Evolutionary conservation across 768 basidiomycete species (phyloP), one percentile per base, ranked within the genome.

Genomic region (Agaricus blazei): DNA sequence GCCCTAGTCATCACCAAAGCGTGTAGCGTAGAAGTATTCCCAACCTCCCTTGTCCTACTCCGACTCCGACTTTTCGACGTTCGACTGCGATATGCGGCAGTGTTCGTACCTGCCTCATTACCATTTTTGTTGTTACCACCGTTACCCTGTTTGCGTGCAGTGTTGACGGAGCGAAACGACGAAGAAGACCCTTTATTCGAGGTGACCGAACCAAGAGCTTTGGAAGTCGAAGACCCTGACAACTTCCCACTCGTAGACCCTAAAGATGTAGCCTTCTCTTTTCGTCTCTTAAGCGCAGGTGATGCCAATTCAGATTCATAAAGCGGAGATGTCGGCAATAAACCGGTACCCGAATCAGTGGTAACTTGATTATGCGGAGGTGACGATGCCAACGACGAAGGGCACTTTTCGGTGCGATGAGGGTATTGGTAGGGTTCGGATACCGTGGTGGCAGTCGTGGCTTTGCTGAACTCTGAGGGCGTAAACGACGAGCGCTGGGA

Each of bases 41-140:
- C 34, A 9, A 26, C 46, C 36, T 56, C 48, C 34, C 46, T 47
- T 38, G 45, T 52, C 42, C 41, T 26, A 46, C 34, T 58, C 31
- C 45, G 26, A 47, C 51, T 55, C 28, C 55, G 31, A 54, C 59
- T 60, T 51, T 51, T 45, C 2, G 28, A 9, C 29, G 41, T 28
- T 52, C 40, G 44, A 37, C 37, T 48, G 19, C 50, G 41, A 40
- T 27, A 12, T 28, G 29, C 51, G 27, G 19, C 3, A 26, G 3
- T 14, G 12, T 24, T n/a, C 8, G 28, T 28, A 11, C 24, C 27
- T 29, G 27, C 29, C 8, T 28, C 28, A 28, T 14, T 19, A 3
- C 15, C 50, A 26, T 19, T 31, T 24, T 44, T 52, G 12, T 45
- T 54, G 51, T 48, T 51, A 34, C 23, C 41, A 11, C 44, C 49